A percentile compares a stretch with the other conserved stretches of the same genome.
Evolutionary conservation across 192 early-diverging fungal genomes (phyloP).

Genomic region (Pilobolus umbonatus): DNA sequence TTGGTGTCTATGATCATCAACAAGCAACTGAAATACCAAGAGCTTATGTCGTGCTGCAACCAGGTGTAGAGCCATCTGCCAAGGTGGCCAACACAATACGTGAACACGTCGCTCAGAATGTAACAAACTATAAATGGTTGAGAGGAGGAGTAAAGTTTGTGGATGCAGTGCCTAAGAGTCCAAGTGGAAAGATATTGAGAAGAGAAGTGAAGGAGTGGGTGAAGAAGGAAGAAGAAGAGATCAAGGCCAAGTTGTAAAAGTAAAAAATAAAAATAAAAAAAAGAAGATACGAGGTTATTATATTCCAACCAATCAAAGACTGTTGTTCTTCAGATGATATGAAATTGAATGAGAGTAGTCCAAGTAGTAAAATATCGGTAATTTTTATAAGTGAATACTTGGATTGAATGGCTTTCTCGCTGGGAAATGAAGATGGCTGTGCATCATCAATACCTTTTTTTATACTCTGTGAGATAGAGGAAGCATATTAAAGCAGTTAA

Average conservation of each 20-base stretch:
- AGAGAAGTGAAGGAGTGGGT: constrained; percentile 40
- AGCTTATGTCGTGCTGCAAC: constrained; percentile 71
- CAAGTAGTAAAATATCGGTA: too few species aligned
- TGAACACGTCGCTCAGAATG: constrained; percentile 55
- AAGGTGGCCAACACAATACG: constrained; percentile 37
- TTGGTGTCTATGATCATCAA: constrained; percentile 37
- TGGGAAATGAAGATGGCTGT: too few species aligned
- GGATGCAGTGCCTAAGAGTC: constrained; percentile 69
- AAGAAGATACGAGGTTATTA: too few species aligned
- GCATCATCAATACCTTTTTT: too few species aligned
- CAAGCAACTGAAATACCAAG: constrained; percentile 71
- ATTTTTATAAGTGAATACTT: too few species aligned
- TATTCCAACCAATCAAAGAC: too few species aligned
- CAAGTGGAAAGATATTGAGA: constrained; percentile 80
- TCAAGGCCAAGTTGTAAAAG: constrained; percentile 8
- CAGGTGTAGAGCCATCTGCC: constrained; percentile 33
- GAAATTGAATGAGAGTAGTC: too few species aligned
- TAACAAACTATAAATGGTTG: constrained; percentile 73
- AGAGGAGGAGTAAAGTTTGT: constrained; percentile 75
- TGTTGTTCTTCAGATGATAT: too few species aligned
- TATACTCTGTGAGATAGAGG: too few species aligned
- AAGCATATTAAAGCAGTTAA: too few species aligned
- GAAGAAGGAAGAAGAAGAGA: constrained; percentile 18
- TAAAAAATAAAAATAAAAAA: constrained; percentile 12
- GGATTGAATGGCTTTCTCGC: too few species aligned